Base-by-base conservation (phyloP, 768 basidiomycete genomes). In the Panellus pusillus region DNA sequence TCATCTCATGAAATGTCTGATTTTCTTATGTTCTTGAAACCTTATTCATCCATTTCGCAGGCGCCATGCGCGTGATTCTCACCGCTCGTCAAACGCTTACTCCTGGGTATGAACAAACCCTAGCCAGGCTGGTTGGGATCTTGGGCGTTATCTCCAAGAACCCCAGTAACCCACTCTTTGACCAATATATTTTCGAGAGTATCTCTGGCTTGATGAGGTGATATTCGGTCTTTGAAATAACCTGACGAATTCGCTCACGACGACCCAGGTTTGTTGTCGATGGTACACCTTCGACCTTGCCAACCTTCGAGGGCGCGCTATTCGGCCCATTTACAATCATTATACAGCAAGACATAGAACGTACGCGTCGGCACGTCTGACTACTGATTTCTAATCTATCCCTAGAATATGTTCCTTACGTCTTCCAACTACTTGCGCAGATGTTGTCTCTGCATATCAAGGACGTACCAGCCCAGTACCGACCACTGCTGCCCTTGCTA, bases 171-270 rank as follows among this genome's bases (percentile, higher is more conserved):
- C 97, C 97, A 2, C 86, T 88, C 61, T 98, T 99, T 70, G 95
- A 97, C 68, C 97, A 98, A 68, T 97, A 92, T 66, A 89, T 93
- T 59, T 98, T 99, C 65, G 96, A 99, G 73, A 90, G 89, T 66
- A 84, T 99, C 38, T 89, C 95, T n/a, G 95, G 88, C 2, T 73
- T 99, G 61, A 88, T 97, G 76, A 82, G 91, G 91, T 91, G 70
- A 55, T n/a, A 19, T 40, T 39, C 1, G 24, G 17, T 46, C 41
- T 36, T 35, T 29, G 4, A n/a, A 18, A 35, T 18, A 1, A 4
- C 14, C 2, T 17, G 45, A 7, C 24, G 51, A 20, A 38, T 38
- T 38, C 11, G 47, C 53, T 45, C 17, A 58, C 17, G 37, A 44
- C 41, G 24, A 9, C 39, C 1, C 59, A 93, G 93, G 61, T 98